Evolutionary conservation across 148 eudicot genomes (phyloP).

Genomic region (Gaultheria prostrata): DNA sequence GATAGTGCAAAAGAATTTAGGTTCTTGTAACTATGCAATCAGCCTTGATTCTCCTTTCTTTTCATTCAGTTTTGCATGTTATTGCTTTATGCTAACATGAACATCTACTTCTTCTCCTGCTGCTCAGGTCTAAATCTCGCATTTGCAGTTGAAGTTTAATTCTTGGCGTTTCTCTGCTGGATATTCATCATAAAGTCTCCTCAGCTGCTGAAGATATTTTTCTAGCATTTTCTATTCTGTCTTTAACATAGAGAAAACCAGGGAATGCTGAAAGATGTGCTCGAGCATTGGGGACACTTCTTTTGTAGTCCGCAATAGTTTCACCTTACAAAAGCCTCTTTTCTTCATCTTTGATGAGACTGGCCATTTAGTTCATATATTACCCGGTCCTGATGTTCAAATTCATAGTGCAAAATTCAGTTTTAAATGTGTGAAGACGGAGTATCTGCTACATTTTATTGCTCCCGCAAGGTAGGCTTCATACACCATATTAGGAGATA

Average conservation of each 20-base stretch:
- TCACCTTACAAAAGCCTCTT: slow-evolving; percentile 12
- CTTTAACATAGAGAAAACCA: slow-evolving; percentile 15
- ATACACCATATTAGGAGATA: slow-evolving; percentile 4
- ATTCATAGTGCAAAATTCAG: slow-evolving; percentile 9
- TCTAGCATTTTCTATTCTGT: slow-evolving; percentile 17
- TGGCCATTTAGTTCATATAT: slow-evolving; percentile 17
- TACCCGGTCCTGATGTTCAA: slow-evolving; percentile 13
- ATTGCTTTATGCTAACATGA: not conserved
- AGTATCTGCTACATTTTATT: not conserved
- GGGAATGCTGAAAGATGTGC: slow-evolving; percentile 61
- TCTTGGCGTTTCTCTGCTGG: not conserved
- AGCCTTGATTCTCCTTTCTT: not conserved
- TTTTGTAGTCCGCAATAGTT: slow-evolving; percentile 18
- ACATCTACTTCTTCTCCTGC: not conserved
- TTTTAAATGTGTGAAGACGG: slow-evolving; percentile 21
- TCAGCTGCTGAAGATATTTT: not conserved
- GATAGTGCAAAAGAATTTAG: not conserved
- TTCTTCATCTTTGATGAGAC: slow-evolving; percentile 25
- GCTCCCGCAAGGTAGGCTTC: slow-evolving; percentile 10
- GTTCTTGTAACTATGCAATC: not conserved
- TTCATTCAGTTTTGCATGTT: not conserved
- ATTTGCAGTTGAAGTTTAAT: not conserved
- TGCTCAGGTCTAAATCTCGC: not conserved
- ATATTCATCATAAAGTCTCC: slow-evolving; percentile 10
- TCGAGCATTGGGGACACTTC: slow-evolving; percentile 18